These are phyloP conservation scores for Wallacemonas collosoma DNA, from an alignment of 208 protist species.

Conservation along the genomic window DNA sequence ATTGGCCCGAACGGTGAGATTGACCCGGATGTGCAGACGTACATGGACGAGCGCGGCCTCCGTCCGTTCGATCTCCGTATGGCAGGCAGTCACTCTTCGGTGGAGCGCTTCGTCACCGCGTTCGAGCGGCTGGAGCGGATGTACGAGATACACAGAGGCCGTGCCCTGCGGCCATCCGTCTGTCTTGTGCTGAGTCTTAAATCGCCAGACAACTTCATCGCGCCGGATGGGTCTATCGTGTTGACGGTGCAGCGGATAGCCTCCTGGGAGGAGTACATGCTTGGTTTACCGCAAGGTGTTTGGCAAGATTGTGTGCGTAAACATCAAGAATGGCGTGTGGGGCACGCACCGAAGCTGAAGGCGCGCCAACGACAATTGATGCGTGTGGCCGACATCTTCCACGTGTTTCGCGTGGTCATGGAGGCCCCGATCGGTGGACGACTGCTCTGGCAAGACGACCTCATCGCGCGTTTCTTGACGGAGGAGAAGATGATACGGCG, in stretches of 20 bases:
- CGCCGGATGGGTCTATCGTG: conserved; percentile 75
- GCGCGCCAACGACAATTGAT: conserved; percentile 60
- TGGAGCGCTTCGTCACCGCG: conserved; percentile 77
- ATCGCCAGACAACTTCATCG: conserved; percentile 62
- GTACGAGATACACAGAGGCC: conserved; percentile 78
- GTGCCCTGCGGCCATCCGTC: conserved; percentile 63
- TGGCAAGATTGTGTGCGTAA: conserved; percentile 74
- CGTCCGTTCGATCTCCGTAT: conserved; percentile 84
- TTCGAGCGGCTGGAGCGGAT: conserved; percentile 81
- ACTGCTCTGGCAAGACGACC: conserved; percentile 63
- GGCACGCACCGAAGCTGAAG: conserved; percentile 62
- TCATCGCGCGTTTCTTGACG: conserved; percentile 60
- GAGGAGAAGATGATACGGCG: conserved; percentile 74
- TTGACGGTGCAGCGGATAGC: conserved; percentile 64
- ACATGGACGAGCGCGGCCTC: conserved; percentile 71
- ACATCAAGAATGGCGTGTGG: conserved; percentile 76
- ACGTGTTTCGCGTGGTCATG: conserved; percentile 60
- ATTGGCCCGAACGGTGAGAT: conserved; percentile 83
- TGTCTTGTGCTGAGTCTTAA: conserved; percentile 70
- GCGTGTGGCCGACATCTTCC: conserved; percentile 71
- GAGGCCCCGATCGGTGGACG: conserved; percentile 49
- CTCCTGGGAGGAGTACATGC: conserved; percentile 77
- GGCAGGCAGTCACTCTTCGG: conserved; percentile 66
- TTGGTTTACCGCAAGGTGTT: conserved; percentile 64
- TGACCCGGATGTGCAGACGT: conserved; percentile 70